phyloP scores from a whole-genome alignment of 495 filamentous ascomycete species.

The Daldinia loculata region DNA sequence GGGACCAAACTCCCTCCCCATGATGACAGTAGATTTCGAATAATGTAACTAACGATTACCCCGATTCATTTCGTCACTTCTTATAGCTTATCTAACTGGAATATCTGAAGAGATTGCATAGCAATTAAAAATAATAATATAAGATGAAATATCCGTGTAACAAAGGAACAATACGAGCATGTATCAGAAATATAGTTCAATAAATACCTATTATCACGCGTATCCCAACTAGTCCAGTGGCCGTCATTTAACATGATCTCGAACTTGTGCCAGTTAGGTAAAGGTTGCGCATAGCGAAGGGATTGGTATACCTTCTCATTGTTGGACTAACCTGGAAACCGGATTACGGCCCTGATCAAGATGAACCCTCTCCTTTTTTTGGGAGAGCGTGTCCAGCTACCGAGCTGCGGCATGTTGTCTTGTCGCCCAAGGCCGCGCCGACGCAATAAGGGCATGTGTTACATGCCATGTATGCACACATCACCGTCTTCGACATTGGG shows the following conservation, averaged over 20 bases:
- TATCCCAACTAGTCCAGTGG: neutral
- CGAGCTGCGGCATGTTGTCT: neutral
- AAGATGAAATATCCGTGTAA: neutral
- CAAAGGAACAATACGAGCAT: neutral
- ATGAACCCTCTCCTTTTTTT: slow-evolving; percentile 7
- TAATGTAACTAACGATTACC: slow-evolving; percentile 21
- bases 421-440: slow-evolving; percentile 4
- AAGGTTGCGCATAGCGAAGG: neutral
- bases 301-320: slow-evolving; percentile 3
- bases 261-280: neutral
- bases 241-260: neutral
- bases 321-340: slow-evolving; percentile 17
- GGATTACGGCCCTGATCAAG: slow-evolving; percentile 21
- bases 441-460: slow-evolving; percentile 13
- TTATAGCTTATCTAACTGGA: neutral
- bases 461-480: slow-evolving; percentile 21
- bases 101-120: neutral
- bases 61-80: neutral
- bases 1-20: slow-evolving; percentile 2
- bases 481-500: slow-evolving; percentile 22
- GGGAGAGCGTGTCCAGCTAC: slow-evolving; percentile 18
- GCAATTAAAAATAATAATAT: neutral
- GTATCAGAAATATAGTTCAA: neutral
- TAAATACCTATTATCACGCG: neutral
- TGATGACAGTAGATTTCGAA: slow-evolving; percentile 26